Evolutionary conservation across 2,329 filamentous ascomycete genomes (phyloP).

Genomic region (Colletotrichum liriopes): DNA sequence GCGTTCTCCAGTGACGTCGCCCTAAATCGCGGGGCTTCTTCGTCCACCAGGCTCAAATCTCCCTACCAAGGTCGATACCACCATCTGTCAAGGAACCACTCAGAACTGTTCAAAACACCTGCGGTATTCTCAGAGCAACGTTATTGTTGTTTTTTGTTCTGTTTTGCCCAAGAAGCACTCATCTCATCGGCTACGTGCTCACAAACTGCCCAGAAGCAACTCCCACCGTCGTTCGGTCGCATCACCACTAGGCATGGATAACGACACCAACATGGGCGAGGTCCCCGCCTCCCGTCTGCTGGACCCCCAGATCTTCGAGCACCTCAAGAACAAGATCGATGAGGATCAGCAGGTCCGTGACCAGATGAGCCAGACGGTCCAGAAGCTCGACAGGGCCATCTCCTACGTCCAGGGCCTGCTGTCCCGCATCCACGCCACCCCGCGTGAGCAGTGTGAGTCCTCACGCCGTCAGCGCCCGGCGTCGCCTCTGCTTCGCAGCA

Average conservation of each 20-base stretch:
- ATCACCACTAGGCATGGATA: slow-evolving; percentile 39
- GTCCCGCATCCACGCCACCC: slow-evolving; percentile 91
- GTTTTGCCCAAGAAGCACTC: background rate
- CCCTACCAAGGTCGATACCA: background rate
- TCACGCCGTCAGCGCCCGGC: background rate
- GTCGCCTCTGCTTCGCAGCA: too few species aligned
- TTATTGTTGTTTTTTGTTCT: background rate
- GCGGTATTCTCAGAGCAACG: too few species aligned
- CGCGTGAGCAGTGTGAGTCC: slow-evolving; percentile 69
- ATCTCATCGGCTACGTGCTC: background rate
- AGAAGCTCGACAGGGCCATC: slow-evolving; percentile 87
- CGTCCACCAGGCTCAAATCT: background rate
- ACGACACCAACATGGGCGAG: slow-evolving; percentile 44
- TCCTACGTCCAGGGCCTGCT: slow-evolving; percentile 86
- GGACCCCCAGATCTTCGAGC: slow-evolving; percentile 87
- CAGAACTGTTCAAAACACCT: background rate
- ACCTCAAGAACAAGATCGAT: slow-evolving; percentile 90
- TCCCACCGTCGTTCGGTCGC: background rate
- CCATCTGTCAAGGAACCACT: background rate
- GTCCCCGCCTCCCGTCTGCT: slow-evolving; percentile 58
- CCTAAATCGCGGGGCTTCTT: slow-evolving; percentile 13
- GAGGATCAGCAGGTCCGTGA: slow-evolving; percentile 88
- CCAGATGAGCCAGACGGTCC: slow-evolving; percentile 85
- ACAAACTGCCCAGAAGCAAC: background rate
- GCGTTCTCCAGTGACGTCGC: slow-evolving; percentile 18